Percentiles rank a stretch among this genome's conserved stretches.
phyloP scores from a whole-genome alignment of 2,329 filamentous ascomycete species.

The Myotisia sp. region DNA sequence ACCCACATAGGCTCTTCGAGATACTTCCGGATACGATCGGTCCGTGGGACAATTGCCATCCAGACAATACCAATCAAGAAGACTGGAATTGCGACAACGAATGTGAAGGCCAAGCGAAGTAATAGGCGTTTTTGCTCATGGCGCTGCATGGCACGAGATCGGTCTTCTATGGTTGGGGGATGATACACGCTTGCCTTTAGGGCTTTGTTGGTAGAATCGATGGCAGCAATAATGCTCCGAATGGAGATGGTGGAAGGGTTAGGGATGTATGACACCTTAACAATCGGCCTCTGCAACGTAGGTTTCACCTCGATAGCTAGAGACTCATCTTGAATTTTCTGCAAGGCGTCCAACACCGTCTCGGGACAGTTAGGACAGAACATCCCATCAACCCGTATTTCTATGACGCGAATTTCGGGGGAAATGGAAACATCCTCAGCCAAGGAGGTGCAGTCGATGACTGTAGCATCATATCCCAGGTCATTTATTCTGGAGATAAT shows the following conservation, averaged over 20 bases:
- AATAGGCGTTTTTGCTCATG: constrained; percentile 56
- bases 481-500: constrained; percentile 39
- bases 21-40: constrained; percentile 45
- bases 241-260: constrained; percentile 56
- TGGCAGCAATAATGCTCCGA: constrained; percentile 54
- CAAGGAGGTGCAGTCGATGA: constrained; percentile 34
- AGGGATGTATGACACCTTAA: constrained; percentile 59
- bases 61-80: constrained; percentile 81
- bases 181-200: constrained; percentile 61
- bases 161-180: constrained; percentile 69
- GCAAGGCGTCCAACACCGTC: constrained; percentile 23
- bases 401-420: constrained; percentile 40
- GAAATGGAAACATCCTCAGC: constrained; percentile 25
- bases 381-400: constrained; percentile 55
- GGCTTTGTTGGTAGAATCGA: constrained; percentile 50
- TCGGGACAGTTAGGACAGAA: constrained; percentile 59
- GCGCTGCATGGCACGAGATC: constrained; percentile 56
- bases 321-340: constrained; percentile 36
- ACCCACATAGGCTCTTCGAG: constrained; percentile 57
- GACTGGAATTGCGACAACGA: constrained; percentile 60
- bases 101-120: constrained; percentile 54
- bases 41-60: constrained; percentile 61
- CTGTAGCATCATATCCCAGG: constrained; percentile 50
- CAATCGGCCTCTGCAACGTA: constrained; percentile 48
- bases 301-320: constrained; percentile 29